Conservation (phyloP, 140 eudicot genomes). For the Cichorium intybus region DNA sequence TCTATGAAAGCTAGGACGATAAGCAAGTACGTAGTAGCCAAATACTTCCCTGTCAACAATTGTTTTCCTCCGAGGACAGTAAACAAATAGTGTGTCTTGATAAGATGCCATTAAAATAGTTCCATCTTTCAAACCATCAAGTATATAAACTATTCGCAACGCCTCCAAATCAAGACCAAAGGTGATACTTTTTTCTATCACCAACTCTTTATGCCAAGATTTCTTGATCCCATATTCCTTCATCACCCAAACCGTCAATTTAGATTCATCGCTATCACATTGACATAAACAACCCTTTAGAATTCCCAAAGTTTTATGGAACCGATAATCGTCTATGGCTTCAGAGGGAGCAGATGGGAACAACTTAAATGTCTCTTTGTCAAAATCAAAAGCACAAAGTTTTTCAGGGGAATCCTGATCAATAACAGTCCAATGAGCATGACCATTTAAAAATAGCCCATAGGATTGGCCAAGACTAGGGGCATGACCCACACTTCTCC, state of each 20-base stretch:
- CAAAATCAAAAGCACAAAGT: slow-evolving; percentile 29
- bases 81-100: too few species aligned
- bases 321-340: background rate
- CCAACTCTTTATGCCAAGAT: too few species aligned
- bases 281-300: slow-evolving; percentile 26
- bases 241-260: too few species aligned
- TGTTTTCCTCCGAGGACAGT: background rate
- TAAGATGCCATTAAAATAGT: too few species aligned
- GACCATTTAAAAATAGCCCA: too few species aligned
- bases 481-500: slow-evolving; percentile 30
- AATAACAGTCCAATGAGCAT: slow-evolving; percentile 1
- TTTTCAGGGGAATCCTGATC: slow-evolving; percentile 9
- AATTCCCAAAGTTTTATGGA: slow-evolving; percentile 15
- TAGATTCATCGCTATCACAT: background rate
- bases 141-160: background rate
- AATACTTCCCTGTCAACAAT: too few species aligned
- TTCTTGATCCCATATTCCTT: too few species aligned
- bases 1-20: too few species aligned
- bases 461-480: background rate
- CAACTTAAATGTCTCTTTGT: slow-evolving; percentile 26
- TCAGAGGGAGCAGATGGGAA: slow-evolving; percentile 34
- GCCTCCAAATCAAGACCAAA: background rate
- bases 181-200: slow-evolving; percentile 3
- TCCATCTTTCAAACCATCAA: too few species aligned
- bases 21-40: too few species aligned